Percentiles rank a stretch among this genome's conserved stretches.
Evolutionary conservation across 2,329 filamentous ascomycete genomes (phyloP).

Genomic region (Tolypocladium ovalisporum): DNA sequence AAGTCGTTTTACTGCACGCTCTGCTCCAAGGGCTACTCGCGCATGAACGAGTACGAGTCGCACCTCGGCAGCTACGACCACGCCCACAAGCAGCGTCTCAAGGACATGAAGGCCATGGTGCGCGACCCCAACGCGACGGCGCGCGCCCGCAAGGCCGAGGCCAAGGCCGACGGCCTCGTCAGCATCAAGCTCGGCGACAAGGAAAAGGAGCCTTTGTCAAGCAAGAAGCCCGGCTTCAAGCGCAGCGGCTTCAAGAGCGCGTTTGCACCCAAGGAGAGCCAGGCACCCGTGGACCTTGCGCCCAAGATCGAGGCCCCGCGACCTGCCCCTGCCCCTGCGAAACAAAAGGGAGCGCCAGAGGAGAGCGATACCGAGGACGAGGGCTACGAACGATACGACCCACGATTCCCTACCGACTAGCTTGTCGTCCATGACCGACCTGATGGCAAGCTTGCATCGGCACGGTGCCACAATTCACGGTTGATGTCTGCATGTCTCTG

Average conservation of each 20-base stretch:
- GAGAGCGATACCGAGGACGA: constrained; percentile 61
- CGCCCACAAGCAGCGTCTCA: constrained; percentile 80
- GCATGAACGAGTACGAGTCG: constrained; percentile 92
- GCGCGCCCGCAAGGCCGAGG: constrained; percentile 58
- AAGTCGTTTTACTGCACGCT: constrained; percentile 77
- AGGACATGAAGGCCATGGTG: constrained; percentile 79
- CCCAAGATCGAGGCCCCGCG: neutral
- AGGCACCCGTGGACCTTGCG: neutral
- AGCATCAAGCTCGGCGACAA: constrained; percentile 49
- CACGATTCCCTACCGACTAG: constrained; percentile 46
- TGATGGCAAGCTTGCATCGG: neutral
- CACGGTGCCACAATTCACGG: neutral
- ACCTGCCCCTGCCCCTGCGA: constrained; percentile 17
- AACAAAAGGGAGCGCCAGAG: constrained; percentile 11
- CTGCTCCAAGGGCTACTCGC: constrained; percentile 87
- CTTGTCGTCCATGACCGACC: too few relatives aligned
- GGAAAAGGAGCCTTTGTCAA: constrained; percentile 9
- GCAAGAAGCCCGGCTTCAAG: constrained; percentile 62
- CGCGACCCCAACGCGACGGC: constrained; percentile 56
- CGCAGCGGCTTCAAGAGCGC: constrained; percentile 77
- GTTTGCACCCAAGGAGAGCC: constrained; percentile 44
- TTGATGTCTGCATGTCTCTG: neutral
- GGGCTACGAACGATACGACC: constrained; percentile 59
- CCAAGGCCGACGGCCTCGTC: constrained; percentile 58
- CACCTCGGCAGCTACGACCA: constrained; percentile 94